Percentiles rank a stretch among this genome's conserved stretches.
phyloP scores from a whole-genome alignment of 1,284 basidiomycete genomes.

The Neotropicomus parvogracilis region DNA sequence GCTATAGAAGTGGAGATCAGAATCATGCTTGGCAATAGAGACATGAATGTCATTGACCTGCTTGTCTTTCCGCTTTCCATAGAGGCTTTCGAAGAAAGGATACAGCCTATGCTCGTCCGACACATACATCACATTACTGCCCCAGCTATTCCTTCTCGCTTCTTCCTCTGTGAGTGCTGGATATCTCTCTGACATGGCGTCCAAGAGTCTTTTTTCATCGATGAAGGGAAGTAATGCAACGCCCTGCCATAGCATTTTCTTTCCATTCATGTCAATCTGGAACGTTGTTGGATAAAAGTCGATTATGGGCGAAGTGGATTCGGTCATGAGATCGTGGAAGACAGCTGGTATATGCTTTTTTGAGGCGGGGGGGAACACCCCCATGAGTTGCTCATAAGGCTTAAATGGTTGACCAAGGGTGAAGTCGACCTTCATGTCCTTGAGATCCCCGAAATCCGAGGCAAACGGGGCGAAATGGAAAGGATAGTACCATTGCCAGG shows the following conservation, averaged over 20 bases:
- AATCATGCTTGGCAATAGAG: constrained; percentile 10
- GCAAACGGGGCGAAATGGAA: constrained; percentile 99
- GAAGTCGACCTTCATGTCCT: constrained; percentile 78
- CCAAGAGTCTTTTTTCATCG: constrained; percentile 79
- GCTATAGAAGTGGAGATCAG: constrained; percentile 39
- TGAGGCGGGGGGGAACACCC: constrained; percentile 82
- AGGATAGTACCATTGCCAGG: constrained; percentile 99
- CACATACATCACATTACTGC: constrained; percentile 84
- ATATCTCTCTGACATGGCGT: constrained; percentile 79
- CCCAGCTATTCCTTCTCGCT: constrained; percentile 79
- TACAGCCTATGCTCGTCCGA: constrained; percentile 82
- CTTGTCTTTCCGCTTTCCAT: constrained; percentile 80
- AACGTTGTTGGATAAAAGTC: constrained; percentile 96
- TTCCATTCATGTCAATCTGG: constrained; percentile 99
- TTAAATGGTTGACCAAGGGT: constrained; percentile 85
- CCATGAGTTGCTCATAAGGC: constrained; percentile 97
- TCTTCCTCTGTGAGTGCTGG: constrained; percentile 79
- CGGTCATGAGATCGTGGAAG: constrained; percentile 89
- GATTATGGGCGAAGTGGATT: constrained; percentile 86
- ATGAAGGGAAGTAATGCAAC: constrained; percentile 97
- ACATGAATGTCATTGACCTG: constrained; percentile 53
- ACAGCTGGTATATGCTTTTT: constrained; percentile 78
- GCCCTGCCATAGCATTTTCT: constrained; percentile 99
- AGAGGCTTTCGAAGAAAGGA: constrained; percentile 82
- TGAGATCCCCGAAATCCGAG: constrained; percentile 85